Percentiles rank a stretch among this genome's conserved stretches.
Conservation (phyloP, 2,329 filamentous ascomycete species). For the Aspergillus piperis region DNA sequence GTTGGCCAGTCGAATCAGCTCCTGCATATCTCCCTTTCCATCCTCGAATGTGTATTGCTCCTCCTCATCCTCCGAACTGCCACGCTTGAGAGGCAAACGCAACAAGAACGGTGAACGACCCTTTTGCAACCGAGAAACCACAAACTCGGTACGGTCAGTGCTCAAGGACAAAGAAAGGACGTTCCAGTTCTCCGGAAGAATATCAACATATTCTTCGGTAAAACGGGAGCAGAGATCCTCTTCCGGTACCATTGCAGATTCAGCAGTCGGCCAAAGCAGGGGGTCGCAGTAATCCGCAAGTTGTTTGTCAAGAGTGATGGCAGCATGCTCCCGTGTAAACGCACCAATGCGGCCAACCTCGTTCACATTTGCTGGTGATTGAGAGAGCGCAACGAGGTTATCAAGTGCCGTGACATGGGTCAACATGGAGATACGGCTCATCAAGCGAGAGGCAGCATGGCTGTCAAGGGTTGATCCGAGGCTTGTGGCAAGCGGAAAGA, state of each 20-base stretch:
- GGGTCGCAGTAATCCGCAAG: slow-evolving; percentile 46
- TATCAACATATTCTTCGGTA: slow-evolving; percentile 78
- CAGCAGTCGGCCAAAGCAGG: slow-evolving; percentile 52
- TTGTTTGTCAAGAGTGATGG: slow-evolving; percentile 50
- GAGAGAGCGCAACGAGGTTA: slow-evolving; percentile 26
- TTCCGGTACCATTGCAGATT: slow-evolving; percentile 20
- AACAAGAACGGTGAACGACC: slow-evolving; percentile 80
- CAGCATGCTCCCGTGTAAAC: slow-evolving; percentile 42
- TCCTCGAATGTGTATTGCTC: slow-evolving; percentile 82
- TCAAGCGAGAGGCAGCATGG: slow-evolving; percentile 40
- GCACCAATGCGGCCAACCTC: slow-evolving; percentile 45
- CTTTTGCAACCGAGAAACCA: slow-evolving; percentile 79
- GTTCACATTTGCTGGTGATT: slow-evolving; percentile 42
- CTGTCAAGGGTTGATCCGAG: slow-evolving; percentile 44
- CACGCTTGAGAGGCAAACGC: slow-evolving; percentile 79
- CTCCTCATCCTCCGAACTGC: slow-evolving; percentile 73
- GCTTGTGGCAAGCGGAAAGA: slow-evolving; percentile 35
- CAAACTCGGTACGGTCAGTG: slow-evolving; percentile 79
- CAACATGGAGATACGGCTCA: slow-evolving; percentile 46
- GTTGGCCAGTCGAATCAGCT: slow-evolving; percentile 81
- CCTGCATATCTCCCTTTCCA: slow-evolving; percentile 74
- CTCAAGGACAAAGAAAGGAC: slow-evolving; percentile 83
- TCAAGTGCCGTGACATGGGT: slow-evolving; percentile 43
- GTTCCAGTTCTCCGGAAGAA: slow-evolving; percentile 80
- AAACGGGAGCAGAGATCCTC: slow-evolving; percentile 61